Evolutionary conservation across 2,329 filamentous ascomycete genomes (phyloP), one percentile per base, ranked within the genome.

Genomic region (Penicillium sp.): DNA sequence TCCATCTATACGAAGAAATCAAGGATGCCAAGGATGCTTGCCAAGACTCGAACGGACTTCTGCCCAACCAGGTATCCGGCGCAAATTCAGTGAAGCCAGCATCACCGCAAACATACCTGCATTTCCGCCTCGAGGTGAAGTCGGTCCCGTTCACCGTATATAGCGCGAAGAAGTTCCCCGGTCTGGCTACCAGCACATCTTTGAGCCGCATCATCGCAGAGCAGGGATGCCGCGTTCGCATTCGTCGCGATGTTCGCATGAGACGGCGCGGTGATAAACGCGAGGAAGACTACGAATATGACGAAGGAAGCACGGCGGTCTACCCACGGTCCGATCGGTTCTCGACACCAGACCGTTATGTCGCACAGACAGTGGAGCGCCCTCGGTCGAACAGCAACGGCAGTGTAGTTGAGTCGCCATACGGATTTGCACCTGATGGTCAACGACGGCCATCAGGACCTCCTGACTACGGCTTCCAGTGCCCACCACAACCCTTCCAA

Each of bases 101-200:
- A 47, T 74, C 78, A 16, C 79, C 76, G 50, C 80, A 72, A 75
- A 83, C 69, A 77, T 89, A 84, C 59, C 90, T 96, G 63, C 89
- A 92, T 70, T 94, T 92, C 79, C 86, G 93, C 55, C 86, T 97
- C 78, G 92, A 96, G 75, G 90, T 97, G 69, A 92, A 94, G 81
- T 96, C 95, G 0, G 79, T 84, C 13, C 87, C 91, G 0, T 98
- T 99, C 75, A 88, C 86, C 50, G 95, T 98, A 43, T 98, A 85
- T 80, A 97, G 93, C 69, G 95, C 95, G 53, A 99, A 98, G 87
- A 98, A 97, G 80, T 99, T 99, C 79, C 95, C 95, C 16, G 95
- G 94, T 18, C 81, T 98, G 59, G 89, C 90, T 46, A 91, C 95
- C 75, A 97, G 92, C 79, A 99, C 95, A 0, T 81, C 85, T 13